Evolutionary conservation across 75 land plant species (phyloP), one percentile per base, ranked within the genome.

Genomic region (Cunninghamia lanceolata): DNA sequence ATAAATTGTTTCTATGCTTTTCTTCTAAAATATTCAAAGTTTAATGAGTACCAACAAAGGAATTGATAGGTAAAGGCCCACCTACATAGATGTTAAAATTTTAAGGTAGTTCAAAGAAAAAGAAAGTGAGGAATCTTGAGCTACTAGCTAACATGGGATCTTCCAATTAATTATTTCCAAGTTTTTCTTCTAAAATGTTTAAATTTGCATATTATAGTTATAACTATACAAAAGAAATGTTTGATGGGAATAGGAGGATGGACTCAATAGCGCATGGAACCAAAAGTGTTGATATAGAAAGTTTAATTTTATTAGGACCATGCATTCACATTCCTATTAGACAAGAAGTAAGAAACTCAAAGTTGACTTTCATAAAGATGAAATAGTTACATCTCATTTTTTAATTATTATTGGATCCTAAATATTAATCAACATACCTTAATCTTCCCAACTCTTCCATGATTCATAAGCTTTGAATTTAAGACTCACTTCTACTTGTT

Each of bases 301-400:
- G 85, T 63, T 21, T 88, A 71, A 89, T 93, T 25, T 90, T 87
- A 77, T 90, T 92, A 46, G 99, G 97, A n/a, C 89, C 95, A 4
- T 95, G 84, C 74, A 88, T 95, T 14, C 96, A 97, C 82, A 88
- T 94, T 85, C 94, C 95, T 56, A 76, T 93, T 73, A 93, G 97
- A 25, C 97, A 97, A 89, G 95, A 95, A 46, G 92, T 94, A 47
- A 85, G 86, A 83, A 80, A 93, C 43, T 91, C 94, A 92, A 96
- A 96, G 95, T 91, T 75, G 86, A 52, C 32, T 63, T 38, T 17
- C 30, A 35, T 84, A 50, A 28, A 71, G 9, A 10, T 32, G 36
- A 71, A 71, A 8, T 71, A 13, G 3, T 71, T 71, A 9, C 3
- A 0, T 32, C 73, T 9, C n/a, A 19, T 25, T 66, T 70, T 70